Evolutionary conservation across 1,139 yeast genomes (phyloP), one percentile per base, ranked within the genome.

Genomic region (Lodderomyces elongisporus): DNA sequence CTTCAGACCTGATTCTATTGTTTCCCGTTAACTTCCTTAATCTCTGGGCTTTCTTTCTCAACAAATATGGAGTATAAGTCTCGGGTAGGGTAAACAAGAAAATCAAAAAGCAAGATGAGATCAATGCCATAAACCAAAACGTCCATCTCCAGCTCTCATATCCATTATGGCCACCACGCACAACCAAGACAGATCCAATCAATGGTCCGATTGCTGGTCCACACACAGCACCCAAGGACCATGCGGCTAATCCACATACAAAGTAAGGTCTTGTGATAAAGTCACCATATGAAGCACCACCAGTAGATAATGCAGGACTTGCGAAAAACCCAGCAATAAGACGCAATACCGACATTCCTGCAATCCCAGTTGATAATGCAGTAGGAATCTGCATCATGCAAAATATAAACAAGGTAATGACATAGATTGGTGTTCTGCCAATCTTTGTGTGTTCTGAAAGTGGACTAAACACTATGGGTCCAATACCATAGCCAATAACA

Each of bases 401-500:
- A 39, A 54, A 61, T 4, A 61, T 31, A 13, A 60, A 50, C 23
- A 60, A 46, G 3, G 63, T 53, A 24, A 45, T 30, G 29, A 59
- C 43, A 40, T 62, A 63, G 28, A 61, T 48, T 20, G 61, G 48
- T 33, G 69, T 73, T 43, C 87, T 62, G 3, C 87, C 87, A 35
- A 77, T 66, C 13, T 56, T 56, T 7, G 57, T 46, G 34, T 54
- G 51, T 47, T 77, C 83, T 4, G 78, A 65, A 38, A 77, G 39
- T 1, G 84, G 82, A 2, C 78, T 62, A 35, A 74, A 66, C 1
- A 74, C 40, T 61, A 74, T 55, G 9, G 79, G 80, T 0, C 79
- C 79, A 21, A 71, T 30, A 17, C 79, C 82, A 44, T 74, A 76
- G 1, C 80, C 83, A 14, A 75, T 41, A 10, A 76, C 76, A 43